Evolutionary conservation across 2,329 filamentous ascomycete genomes (phyloP).

Genomic region (Phyllosticta citribraziliensis): DNA sequence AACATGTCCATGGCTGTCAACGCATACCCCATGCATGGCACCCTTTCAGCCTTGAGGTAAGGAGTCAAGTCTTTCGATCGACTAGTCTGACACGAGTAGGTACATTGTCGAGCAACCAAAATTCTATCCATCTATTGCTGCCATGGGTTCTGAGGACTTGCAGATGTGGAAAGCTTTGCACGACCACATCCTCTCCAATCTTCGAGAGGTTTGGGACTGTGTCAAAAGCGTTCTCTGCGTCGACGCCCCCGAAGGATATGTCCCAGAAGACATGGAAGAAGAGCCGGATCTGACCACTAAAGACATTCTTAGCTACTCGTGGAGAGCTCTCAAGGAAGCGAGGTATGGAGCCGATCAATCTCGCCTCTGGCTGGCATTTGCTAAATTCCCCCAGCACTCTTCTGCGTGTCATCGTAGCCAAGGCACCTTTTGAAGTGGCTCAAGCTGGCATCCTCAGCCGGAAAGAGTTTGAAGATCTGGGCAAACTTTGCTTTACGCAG

Average conservation of each 20-base stretch:
- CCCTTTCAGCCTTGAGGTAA: conserved; percentile 28
- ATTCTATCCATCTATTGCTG: conserved; percentile 18
- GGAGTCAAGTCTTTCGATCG: conserved; percentile 5
- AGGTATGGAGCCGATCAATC: conserved; percentile 45
- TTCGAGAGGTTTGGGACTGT: conserved; percentile 63
- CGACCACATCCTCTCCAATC: conserved; percentile 47
- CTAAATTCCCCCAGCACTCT: conserved; percentile 49
- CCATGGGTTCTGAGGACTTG: background rate
- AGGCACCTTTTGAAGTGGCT: conserved; percentile 23
- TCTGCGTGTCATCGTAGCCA: conserved; percentile 40
- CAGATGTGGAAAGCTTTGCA: conserved; percentile 37
- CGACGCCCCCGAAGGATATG: conserved; percentile 85
- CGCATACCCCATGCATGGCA: conserved; percentile 37
- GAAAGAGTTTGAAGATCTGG: conserved; percentile 55
- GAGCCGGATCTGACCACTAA: conserved; percentile 68
- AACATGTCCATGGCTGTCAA: conserved; percentile 55
- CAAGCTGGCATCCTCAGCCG: conserved; percentile 15
- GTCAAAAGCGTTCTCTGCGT: conserved; percentile 76
- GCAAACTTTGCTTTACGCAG: conserved; percentile 69
- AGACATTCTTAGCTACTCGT: conserved; percentile 86
- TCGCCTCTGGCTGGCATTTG: background rate
- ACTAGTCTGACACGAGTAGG: conserved; percentile 17
- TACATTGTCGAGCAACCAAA: conserved; percentile 39
- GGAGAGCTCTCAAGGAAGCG: conserved; percentile 88
- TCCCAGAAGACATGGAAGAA: conserved; percentile 66